Evolutionary conservation across 805 yeast species (phyloP).

Genomic region (Metschnikowia kunwiensis): DNA sequence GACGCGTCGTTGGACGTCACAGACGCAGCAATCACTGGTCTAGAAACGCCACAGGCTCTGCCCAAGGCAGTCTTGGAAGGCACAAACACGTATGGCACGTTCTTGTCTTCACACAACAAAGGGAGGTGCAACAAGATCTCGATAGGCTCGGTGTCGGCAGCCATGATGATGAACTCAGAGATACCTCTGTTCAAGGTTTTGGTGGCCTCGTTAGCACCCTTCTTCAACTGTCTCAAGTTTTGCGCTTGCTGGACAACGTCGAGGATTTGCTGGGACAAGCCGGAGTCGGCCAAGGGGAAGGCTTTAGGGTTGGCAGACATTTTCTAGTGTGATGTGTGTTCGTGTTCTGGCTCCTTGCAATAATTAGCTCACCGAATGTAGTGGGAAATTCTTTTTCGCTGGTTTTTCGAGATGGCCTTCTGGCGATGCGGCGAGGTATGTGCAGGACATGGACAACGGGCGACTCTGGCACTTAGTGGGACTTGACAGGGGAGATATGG

Average conservation of each 20-base stretch:
- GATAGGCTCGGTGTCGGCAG: conserved; percentile 99
- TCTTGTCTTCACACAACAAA: conserved; percentile 96
- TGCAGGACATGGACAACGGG: conserved; percentile 5
- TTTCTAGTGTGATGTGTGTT: conserved; percentile 6
- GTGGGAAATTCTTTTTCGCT: conserved; percentile 6
- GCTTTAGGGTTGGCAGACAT: conserved; percentile 97
- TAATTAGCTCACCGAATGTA: conserved; percentile 25
- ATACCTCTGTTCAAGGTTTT: conserved; percentile 99
- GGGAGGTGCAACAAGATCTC: conserved; percentile 98
- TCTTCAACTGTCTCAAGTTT: conserved; percentile 96
- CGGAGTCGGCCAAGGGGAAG: conserved; percentile 97
- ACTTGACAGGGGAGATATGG: no score
- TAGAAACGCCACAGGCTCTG: conserved; percentile 99
- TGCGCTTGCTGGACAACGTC: conserved; percentile 98
- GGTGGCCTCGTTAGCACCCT: conserved; percentile 99
- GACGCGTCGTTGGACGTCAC: conserved; percentile 98
- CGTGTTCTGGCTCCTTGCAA: conserved; percentile 29
- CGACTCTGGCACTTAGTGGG: no score
- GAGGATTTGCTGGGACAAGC: conserved; percentile 91
- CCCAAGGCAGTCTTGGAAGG: conserved; percentile 98
- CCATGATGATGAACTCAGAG: conserved; percentile 98
- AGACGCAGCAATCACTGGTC: conserved; percentile 98
- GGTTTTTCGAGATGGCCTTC: conserved; percentile 5
- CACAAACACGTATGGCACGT: conserved; percentile 98
- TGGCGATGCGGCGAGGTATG: conserved; percentile 3